Evolutionary conservation across 306 rosid genomes (phyloP), one percentile per base, ranked within the genome.

Genomic region (Herpetospermum pedunculosum): DNA sequence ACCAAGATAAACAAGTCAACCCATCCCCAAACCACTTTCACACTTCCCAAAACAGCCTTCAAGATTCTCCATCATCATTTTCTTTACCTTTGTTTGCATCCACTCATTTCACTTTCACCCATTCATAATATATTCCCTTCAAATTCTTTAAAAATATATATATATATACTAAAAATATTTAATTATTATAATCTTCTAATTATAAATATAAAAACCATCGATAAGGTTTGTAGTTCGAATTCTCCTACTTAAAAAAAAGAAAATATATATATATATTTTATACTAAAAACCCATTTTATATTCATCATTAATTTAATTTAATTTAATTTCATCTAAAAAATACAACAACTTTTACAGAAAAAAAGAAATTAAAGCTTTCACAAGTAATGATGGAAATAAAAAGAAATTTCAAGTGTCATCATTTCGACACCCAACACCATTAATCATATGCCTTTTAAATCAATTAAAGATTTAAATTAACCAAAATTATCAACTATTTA

Each of bases 21-120:
- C 19, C 3, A 21, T 10, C 32, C 11, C 50, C 5, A 38, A 37
- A 29, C 50, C 23, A 38, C 72, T 65, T 65, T 60, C 69, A 60
- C 70, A 34, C 9, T 41, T 68, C 54, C 72, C 72, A 37, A 65
- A 65, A 65, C n/a, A 65, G 30, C 19, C 72, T 65, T 38, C 72
- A 25, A 41, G 53, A 41, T 68, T 68, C 37, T 68, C 73, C 73
- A 68, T 41, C 21, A 7, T 14, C 13, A 34, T 8, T 37, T 18
- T 59, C 11, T 25, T 65, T 64, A n/a, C 18, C 8, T 64, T 64
- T 67, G 72, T 67, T 43, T 23, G 6, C 19, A 68, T 68, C 8
- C 73, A 68, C 2, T 68, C 53, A 68, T 68, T 41, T 68, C 73
- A 68, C 54, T 41, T 41, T 68, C 73, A 68, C 53, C 72, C 1